Base-by-base conservation (phyloP, 208 protist genomes). In the Angomonas ambiguus region DNA sequence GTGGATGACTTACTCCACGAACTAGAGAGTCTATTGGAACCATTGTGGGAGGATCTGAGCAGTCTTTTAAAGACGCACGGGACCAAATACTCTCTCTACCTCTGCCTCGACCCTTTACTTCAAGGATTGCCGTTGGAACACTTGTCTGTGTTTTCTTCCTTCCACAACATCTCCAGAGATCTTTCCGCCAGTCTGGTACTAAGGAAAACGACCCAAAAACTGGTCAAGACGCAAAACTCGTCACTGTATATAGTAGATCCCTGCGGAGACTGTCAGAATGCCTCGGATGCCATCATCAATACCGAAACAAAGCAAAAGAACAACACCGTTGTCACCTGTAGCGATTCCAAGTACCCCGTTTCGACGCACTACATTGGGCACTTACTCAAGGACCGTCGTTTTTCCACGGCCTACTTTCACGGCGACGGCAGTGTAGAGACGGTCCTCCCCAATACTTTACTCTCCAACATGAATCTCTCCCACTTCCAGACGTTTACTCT, bases 71-170 rank as follows among this genome's bases (percentile, higher is more conserved):
- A 67, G 11, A 69, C 60, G 28, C 75, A 75, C 20, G 66, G 72
- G 18, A 65, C 69, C 13, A 82, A 77, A 42, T 69, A 76, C 22
- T 57, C 75, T 3, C 65, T 93, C 27, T 86, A 83, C 66, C 76
- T 95, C 10, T 93, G 87, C 41, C 72, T 95, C 2, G 78, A 82
- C 41, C 77, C 86, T 2, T n/a, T 74, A 25, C 57, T 95, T 51
- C 85, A 92, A 32, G 38, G 73, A 4, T 77, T 91, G 16, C 85
- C 90, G 0, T 49, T 92, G 28, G 90, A 95, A 67, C 79, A 84
- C 27, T 60, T 67, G 10, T 57, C 69, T 28, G 70, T 61, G 18
- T 78, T 93, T 60, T 51, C 53, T 13, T 32, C 28, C 8, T 89
- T 87, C 64, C 28, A 71, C 34, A 68, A 70, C 10, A 72, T 94